These are phyloP conservation scores for Phytopythium mirpurense DNA, from an alignment of 352 stramenopile species.

Conservation along the genomic window DNA sequence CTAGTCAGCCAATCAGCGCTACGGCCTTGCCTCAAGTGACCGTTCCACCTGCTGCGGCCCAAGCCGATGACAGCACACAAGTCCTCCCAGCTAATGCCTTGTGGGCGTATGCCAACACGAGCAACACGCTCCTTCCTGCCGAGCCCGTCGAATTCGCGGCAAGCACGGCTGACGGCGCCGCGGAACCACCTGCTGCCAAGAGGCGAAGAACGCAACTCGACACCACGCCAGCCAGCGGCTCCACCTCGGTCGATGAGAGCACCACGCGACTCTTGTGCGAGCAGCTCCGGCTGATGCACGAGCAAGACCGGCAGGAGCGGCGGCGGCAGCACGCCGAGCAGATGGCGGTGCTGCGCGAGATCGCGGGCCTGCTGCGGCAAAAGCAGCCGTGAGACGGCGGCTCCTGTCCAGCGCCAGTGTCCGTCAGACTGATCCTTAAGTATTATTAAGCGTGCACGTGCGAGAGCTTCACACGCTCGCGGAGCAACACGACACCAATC, in stretches of 20 bases:
- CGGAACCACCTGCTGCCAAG: not conserved
- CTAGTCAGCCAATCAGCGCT: not conserved
- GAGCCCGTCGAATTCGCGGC: too few species aligned
- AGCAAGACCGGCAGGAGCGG: slow-evolving; percentile 38
- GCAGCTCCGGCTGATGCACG: slow-evolving; percentile 27
- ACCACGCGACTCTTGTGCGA: slow-evolving; percentile 17
- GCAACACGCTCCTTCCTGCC: not conserved
- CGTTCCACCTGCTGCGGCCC: not conserved
- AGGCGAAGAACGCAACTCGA: not conserved
- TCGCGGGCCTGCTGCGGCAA: slow-evolving; percentile 27
- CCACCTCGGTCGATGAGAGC: slow-evolving; percentile 8
- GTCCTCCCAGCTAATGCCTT: not conserved
- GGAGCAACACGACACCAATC: too few species aligned
- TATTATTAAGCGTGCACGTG: too few species aligned
- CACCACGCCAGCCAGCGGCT: not conserved
- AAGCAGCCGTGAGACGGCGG: slow-evolving; percentile 8
- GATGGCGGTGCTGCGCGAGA: slow-evolving; percentile 42
- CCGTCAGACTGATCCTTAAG: too few species aligned
- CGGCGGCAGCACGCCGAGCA: slow-evolving; percentile 51
- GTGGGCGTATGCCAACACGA: not conserved
- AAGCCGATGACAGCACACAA: not conserved
- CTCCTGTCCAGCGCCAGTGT: not conserved
- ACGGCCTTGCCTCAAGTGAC: not conserved
- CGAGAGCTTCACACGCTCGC: too few species aligned
- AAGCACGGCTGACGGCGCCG: not conserved